Base-by-base conservation (phyloP, 345 rosid genomes). In the Nephelium lappaceum region DNA sequence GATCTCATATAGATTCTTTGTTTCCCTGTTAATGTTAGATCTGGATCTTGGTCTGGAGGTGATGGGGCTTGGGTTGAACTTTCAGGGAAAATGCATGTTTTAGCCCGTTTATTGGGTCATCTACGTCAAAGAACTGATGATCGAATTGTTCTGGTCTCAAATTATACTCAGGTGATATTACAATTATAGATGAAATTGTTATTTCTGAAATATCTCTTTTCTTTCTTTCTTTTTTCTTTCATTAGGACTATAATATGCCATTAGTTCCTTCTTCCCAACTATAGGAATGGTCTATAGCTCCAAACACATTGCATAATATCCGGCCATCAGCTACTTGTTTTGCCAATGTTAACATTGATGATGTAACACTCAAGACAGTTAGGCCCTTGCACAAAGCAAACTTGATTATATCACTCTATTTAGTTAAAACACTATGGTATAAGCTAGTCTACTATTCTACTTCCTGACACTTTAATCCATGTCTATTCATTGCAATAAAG, bases 1-100 rank as follows among this genome's bases (percentile, higher is more conserved):
- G 63, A 71, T 83, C 75, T 80, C 72, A 45, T 39, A 23, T 11
- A 47, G 75, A 25, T 60, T 62, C 55, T 58, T 69, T 78, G 67
- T 77, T 67, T 27, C 81, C 67, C 57, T 51, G 60, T 51, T 47
- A 70, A 78, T 83, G 73, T 73, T 80, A 94, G 99, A 86, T 94
- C 97, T 79, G 99, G 98, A 86, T 82, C 97, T 49, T 93, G 98
- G 98, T 89, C 85, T 75, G 98, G 99, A 67, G 98, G 97, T 81
- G 88, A 89, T 84, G 99, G 98, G 76, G 88, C 97, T 58, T 95
- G 99, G 99, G 93, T 96, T 78, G 99, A 94, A 82, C 93, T 96
- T 53, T 96, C 99, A 21, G 97, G 99, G 74, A 94, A 96, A 93
- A 94, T 96, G 99, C 98, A 91, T 85, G 95, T 96, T 77, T 86